These are phyloP conservation scores for Aspergillus chevalieri DNA, from an alignment of 2,329 filamentous ascomycete species.

Conservation along the genomic window DNA sequence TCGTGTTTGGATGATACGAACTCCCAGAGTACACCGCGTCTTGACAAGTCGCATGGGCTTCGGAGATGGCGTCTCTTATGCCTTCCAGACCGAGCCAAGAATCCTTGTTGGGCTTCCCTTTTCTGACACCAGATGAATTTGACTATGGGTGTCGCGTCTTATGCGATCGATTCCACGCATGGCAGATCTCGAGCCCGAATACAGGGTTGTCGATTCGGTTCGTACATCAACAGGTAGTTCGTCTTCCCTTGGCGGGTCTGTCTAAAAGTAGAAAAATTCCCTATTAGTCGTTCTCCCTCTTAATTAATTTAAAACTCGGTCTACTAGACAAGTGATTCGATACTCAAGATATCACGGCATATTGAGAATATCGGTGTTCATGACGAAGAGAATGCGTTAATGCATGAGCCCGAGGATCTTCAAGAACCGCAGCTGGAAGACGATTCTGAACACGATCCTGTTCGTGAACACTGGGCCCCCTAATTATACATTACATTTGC, in stretches of 20 bases:
- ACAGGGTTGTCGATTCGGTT: slow-evolving; percentile 34
- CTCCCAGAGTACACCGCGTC: slow-evolving; percentile 10
- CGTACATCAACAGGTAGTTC: slow-evolving; percentile 24
- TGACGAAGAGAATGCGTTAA: slow-evolving; percentile 7
- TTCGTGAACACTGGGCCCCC: slow-evolving; percentile 12
- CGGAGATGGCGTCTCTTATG: slow-evolving; percentile 1
- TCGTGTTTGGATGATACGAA: background rate
- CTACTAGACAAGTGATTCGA: slow-evolving; percentile 18
- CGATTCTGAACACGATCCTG: slow-evolving; percentile 24
- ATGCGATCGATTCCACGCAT: slow-evolving; percentile 44
- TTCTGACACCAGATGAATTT: slow-evolving; percentile 58
- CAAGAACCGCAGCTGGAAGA: slow-evolving; percentile 19
- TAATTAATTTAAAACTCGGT: slow-evolving; percentile 1
- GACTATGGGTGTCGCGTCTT: slow-evolving; percentile 58
- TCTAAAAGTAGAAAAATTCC: background rate
- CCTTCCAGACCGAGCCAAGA: background rate
- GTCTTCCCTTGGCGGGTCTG: background rate
- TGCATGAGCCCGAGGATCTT: slow-evolving; percentile 7
- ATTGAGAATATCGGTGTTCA: slow-evolving; percentile 9
- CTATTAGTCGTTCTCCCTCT: background rate
- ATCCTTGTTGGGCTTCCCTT: slow-evolving; percentile 48
- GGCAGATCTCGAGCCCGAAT: slow-evolving; percentile 51
- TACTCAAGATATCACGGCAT: slow-evolving; percentile 25
- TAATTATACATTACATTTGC: background rate
- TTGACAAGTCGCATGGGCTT: slow-evolving; percentile 11